phyloP scores from a whole-genome alignment of 495 filamentous ascomycete genomes.

The Penicillium pancosmium region DNA sequence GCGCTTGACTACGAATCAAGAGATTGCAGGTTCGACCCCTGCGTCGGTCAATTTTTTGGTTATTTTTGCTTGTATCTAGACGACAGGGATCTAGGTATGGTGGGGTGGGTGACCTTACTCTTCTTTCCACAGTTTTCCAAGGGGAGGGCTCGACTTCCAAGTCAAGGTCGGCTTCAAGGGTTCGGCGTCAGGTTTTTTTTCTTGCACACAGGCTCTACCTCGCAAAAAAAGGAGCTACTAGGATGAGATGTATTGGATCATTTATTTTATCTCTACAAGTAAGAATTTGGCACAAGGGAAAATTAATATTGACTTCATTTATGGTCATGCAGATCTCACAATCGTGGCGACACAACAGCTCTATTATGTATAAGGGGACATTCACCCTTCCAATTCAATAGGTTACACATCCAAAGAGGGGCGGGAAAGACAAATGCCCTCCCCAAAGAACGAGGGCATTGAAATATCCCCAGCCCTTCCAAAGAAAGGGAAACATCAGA shows the following conservation, averaged over 20 bases:
- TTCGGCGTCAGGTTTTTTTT: not conserved
- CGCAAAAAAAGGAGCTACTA: too few species aligned
- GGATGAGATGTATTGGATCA: not conserved
- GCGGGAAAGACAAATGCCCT: not conserved
- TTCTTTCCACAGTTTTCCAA: too few species aligned
- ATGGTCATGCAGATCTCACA: slow-evolving; percentile 5
- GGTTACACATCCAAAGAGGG: slow-evolving; percentile 17
- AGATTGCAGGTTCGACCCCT: slow-evolving; percentile 57
- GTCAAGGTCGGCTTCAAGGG: too few species aligned
- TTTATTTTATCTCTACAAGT: too few species aligned
- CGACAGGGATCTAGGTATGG: not conserved
- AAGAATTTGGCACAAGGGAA: too few species aligned
- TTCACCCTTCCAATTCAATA: slow-evolving; percentile 20
- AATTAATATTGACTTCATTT: slow-evolving; percentile 8
- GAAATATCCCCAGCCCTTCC: not conserved
- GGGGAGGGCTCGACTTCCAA: not conserved
- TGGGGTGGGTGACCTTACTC: not conserved
- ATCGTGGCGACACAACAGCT: slow-evolving; percentile 8
- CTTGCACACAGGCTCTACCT: not conserved
- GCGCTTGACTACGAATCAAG: slow-evolving; percentile 74
- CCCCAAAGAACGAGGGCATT: not conserved
- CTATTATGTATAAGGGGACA: slow-evolving; percentile 28
- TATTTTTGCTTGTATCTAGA: not conserved
- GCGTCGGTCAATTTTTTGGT: slow-evolving; percentile 42
- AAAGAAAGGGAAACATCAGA: slow-evolving; percentile 28